Base-by-base conservation (phyloP, 208 protist genomes). In the Wallacemonas sp. region DNA sequence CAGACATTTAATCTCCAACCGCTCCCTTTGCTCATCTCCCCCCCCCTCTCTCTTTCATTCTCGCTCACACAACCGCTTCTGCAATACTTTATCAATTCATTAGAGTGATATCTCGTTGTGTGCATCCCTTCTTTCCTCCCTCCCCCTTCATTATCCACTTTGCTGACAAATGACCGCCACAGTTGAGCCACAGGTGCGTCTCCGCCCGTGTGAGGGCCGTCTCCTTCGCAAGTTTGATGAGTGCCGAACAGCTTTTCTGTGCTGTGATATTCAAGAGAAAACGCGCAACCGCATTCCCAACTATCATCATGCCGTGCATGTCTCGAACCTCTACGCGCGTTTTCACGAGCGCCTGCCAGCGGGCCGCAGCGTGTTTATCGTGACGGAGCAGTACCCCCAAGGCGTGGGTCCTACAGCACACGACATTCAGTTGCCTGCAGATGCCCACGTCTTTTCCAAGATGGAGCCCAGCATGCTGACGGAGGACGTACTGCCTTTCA, bases 181-280 rank as follows among this genome's bases (percentile, higher is more conserved):
- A 14, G 6, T 14, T 41, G 36, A 41, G 36, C 14, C 36, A 14
- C 36, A 6, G 14, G 36, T 41, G 6, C 36, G 9, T 41, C 36
- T 6, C 44, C 17, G 17, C 12, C 44, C 19, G 51, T 38, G 45
- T 6, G n/a, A 34, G 22, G 28, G 61, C 61, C 63, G 45, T 5
- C 53, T 68, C 15, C 15, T 68, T 22, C 63, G 61, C 49, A 66
- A 56, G 61, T 66, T 42, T 17, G 61, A 66, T 46, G 56, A 42
- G 31, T 83, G 80, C 58, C 77, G 80, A 24, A 88, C 84, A 0
- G 78, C 77, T 22, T 90, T 94, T 45, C 67, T 94, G 42, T 80
- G 81, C 58, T 94, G 84, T 47, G 77, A 87, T 56, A 77, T 84
- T 41, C 87, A 89, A 67, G 81, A 89, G 21, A 77, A 72, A 17